Evolutionary conservation across 306 rosid genomes (phyloP).

Genomic region (Bauhinia variegata): DNA sequence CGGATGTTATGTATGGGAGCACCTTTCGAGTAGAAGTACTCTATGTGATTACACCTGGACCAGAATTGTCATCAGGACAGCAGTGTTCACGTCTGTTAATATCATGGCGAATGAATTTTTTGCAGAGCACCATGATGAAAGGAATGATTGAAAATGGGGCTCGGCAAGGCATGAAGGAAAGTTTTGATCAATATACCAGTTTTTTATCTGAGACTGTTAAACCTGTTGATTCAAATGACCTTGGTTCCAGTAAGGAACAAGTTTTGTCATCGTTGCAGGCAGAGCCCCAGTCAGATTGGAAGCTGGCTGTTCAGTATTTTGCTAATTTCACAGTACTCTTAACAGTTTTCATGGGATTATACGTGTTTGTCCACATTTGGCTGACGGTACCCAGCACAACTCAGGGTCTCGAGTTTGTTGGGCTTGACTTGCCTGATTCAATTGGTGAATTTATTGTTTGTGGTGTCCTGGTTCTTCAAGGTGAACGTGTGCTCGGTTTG

Average conservation of each 20-base stretch:
- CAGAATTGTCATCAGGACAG: conserved; percentile 79
- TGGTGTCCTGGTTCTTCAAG: conserved; percentile 80
- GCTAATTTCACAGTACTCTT: conserved; percentile 67
- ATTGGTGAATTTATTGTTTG: conserved; percentile 72
- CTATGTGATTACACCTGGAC: conserved; percentile 80
- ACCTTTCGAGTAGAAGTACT: conserved; percentile 77
- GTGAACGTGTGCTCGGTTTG: conserved; percentile 59
- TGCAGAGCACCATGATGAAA: conserved; percentile 97
- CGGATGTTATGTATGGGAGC: conserved; percentile 88
- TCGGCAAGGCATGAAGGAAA: conserved; percentile 87
- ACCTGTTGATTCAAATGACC: conserved; percentile 80
- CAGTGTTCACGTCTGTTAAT: conserved; percentile 74
- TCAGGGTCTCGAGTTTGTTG: conserved; percentile 85
- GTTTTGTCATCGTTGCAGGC: conserved; percentile 80
- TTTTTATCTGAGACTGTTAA: conserved; percentile 67
- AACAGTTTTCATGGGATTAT: conserved; percentile 60
- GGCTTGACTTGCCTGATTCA: conserved; percentile 97
- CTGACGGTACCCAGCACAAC: conserved; percentile 54
- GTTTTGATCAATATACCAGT: conserved; percentile 69
- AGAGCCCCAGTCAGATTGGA: conserved; percentile 67
- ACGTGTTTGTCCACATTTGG: conserved; percentile 74
- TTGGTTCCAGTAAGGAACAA: conserved; percentile 82
- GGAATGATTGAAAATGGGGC: conserved; percentile 96
- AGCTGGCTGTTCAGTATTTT: conserved; percentile 75
- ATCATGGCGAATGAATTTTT: conserved; percentile 87